Evolutionary conservation across 768 basidiomycete species (phyloP).

Genomic region (Serendipita sp.): DNA sequence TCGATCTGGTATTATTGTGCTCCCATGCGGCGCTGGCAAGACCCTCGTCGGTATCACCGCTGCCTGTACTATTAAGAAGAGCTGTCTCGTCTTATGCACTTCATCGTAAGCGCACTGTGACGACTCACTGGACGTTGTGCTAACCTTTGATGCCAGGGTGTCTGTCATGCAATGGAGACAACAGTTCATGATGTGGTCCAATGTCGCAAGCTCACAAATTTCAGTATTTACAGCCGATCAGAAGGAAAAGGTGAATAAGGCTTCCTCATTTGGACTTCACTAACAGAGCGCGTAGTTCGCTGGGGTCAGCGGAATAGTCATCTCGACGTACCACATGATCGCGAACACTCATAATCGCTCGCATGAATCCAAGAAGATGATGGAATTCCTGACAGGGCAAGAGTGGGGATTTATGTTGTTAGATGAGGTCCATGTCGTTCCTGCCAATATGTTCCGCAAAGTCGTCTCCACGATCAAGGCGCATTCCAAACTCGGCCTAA

Average conservation of each 20-base stretch:
- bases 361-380: slow-evolving; percentile 99
- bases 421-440: slow-evolving; percentile 98
- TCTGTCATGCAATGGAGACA: slow-evolving; percentile 99
- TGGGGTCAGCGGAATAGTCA: slow-evolving; percentile 93
- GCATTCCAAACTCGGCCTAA: slow-evolving; percentile 93
- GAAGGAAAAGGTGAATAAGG: slow-evolving; percentile 68
- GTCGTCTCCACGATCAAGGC: slow-evolving; percentile 98
- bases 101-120: slow-evolving; percentile 60
- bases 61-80: slow-evolving; percentile 98
- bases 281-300: slow-evolving; percentile 47
- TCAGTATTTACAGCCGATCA: slow-evolving; percentile 96
- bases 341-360: slow-evolving; percentile 96
- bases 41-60: slow-evolving; percentile 99
- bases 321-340: slow-evolving; percentile 99
- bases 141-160: slow-evolving; percentile 32
- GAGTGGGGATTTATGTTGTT: slow-evolving; percentile 98
- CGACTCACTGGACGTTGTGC: background rate
- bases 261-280: background rate
- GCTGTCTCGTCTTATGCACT: slow-evolving; percentile 90
- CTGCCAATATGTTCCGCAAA: slow-evolving; percentile 94
- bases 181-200: slow-evolving; percentile 98
- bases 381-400: slow-evolving; percentile 95
- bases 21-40: slow-evolving; percentile 97
- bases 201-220: slow-evolving; percentile 90
- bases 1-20: slow-evolving; percentile 92